Conservation (phyloP, 345 rosid species). For the Ceriops tagal region DNA sequence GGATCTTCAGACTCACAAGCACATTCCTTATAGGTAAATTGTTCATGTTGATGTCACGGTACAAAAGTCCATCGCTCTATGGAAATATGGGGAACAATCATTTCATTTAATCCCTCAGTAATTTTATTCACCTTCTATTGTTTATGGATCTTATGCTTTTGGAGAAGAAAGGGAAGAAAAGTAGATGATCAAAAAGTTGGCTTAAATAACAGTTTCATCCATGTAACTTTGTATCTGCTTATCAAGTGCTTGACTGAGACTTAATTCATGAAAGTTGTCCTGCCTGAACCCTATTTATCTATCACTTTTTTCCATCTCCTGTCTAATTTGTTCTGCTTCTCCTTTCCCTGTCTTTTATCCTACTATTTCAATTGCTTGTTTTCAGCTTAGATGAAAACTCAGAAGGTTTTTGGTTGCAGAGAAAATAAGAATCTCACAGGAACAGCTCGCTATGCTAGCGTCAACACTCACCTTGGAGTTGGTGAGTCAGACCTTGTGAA, state of each 20-base stretch:
- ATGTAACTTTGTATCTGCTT: not conserved
- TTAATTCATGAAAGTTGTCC: no score
- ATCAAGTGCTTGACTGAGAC: not conserved
- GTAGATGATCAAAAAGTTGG: no score
- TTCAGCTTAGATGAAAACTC: not conserved
- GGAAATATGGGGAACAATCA: no score
- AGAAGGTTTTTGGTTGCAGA: slow-evolving; percentile 37
- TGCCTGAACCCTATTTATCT: no score
- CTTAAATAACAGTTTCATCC: not conserved
- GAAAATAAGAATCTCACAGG: slow-evolving; percentile 97
- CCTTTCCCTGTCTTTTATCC: not conserved
- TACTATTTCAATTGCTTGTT: not conserved
- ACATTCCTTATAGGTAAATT: slow-evolving; percentile 72
- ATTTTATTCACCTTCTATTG: no score
- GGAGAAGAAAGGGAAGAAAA: no score
- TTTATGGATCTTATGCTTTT: not conserved
- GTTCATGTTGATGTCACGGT: slow-evolving; percentile 1
- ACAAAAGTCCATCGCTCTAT: not conserved
- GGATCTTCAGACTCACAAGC: slow-evolving; percentile 88
- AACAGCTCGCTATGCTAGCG: slow-evolving; percentile 96
- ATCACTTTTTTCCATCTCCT: not conserved
- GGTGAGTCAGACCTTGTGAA: slow-evolving; percentile 43
- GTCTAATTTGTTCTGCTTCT: not conserved
- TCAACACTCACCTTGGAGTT: slow-evolving; percentile 95
- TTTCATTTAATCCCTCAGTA: no score